Percentiles rank a stretch among this genome's conserved stretches.
phyloP scores from a whole-genome alignment of 495 filamentous ascomycete genomes.

The Podospora pseudocomata region DNA sequence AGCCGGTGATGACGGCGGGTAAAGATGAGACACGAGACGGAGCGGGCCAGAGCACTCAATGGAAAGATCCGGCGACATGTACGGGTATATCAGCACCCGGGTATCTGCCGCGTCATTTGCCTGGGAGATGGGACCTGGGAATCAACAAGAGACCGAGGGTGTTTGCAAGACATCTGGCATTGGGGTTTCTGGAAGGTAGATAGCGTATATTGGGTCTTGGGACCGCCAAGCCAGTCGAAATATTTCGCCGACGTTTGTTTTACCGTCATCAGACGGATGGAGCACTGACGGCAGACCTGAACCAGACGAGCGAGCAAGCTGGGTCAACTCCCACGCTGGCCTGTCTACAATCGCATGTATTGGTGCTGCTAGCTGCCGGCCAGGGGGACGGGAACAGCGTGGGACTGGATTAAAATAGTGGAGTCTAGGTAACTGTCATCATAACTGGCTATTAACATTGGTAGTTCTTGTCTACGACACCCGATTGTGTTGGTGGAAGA shows the following conservation, averaged over 20 bases:
- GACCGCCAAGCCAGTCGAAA: slow-evolving; percentile 22
- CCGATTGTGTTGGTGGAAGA: background rate
- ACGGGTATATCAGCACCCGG: slow-evolving; percentile 22
- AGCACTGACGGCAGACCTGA: slow-evolving; percentile 1
- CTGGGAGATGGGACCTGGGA: slow-evolving; percentile 9
- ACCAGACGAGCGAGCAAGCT: slow-evolving; percentile 13
- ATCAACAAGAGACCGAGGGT: slow-evolving; percentile 7
- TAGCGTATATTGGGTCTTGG: slow-evolving; percentile 16
- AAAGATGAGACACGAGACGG: slow-evolving; percentile 20
- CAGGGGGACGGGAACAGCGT: slow-evolving; percentile 8
- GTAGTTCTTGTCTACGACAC: background rate
- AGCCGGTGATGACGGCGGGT: slow-evolving; percentile 20
- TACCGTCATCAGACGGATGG: slow-evolving; percentile 16
- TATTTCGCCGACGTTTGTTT: slow-evolving; percentile 23
- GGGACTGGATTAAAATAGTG: slow-evolving; percentile 9
- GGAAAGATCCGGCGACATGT: slow-evolving; percentile 19
- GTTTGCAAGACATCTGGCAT: slow-evolving; percentile 10
- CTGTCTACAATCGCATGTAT: background rate
- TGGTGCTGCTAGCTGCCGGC: background rate
- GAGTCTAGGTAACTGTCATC: background rate
- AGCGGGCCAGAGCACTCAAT: slow-evolving; percentile 7
- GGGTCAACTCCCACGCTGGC: slow-evolving; percentile 1
- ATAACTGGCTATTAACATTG: background rate
- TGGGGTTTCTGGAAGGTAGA: slow-evolving; percentile 10
- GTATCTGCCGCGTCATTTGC: slow-evolving; percentile 15